Evolutionary conservation across 1,284 basidiomycete genomes (phyloP), one percentile per base, ranked within the genome.

Genomic region (Cutaneotrichosporon sp.): DNA sequence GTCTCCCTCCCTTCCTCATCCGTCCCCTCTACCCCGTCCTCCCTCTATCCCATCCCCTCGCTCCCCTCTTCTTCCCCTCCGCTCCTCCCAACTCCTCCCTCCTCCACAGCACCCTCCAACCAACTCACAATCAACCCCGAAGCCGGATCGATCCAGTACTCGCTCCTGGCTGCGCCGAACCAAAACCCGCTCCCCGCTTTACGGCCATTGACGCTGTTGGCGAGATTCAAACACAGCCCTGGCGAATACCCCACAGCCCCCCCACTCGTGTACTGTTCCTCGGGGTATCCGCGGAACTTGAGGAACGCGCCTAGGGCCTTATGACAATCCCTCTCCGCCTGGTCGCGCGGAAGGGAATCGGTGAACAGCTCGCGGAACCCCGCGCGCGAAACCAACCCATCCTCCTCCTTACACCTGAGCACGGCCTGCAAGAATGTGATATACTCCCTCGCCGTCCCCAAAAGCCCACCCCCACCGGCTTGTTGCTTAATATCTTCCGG

Each of bases 381-480:
- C 14, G 61, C 56, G 11, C 64, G 60, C 1, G 64, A 65, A 32
- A 76, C 38, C 46, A 76, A 50, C 40, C 65, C 65, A 0, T 53
- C 57, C 22, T 21, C 49, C 36, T 60, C 50, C 21, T 10, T 16
- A 18, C 51, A 73, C 26, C 63, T 62, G n/a, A 78, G 69, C 38
- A 78, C 51, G 38, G 56, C 64, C 31, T 69, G 69, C 11, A 76
- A 64, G 58, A 76, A 67, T 0, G 60, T 53, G 26, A 77, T 69
- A 55, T 74, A 77, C 59, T 78, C 76, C 58, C 64, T 69, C 11
- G 65, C 57, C 0, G 71, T 74, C 7, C 76, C 76, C 58, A 69
- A 71, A 18, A 78, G 59, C 14, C 76, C 76, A 5, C 62, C 76
- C 11, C 75, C 76, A 21, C 76, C 76, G 11, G 64, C 50, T n/a